phyloP scores from a whole-genome alignment of 2,329 filamentous ascomycete genomes.

The Ceratocystis alfenasii region DNA sequence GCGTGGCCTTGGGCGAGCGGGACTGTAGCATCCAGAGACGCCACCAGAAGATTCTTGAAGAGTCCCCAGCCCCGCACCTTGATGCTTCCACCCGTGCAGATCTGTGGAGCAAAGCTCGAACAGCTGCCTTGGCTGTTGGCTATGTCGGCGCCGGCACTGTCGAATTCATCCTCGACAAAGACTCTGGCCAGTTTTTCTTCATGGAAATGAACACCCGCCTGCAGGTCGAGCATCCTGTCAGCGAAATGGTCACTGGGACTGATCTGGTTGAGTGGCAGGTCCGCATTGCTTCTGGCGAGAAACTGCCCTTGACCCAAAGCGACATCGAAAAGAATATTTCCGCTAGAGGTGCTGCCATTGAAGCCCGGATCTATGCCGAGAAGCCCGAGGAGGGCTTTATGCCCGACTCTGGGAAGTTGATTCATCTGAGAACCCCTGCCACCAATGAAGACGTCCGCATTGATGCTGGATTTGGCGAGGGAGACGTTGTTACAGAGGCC shows the following conservation, averaged over 20 bases:
- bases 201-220: conserved; percentile 79
- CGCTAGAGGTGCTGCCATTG: conserved; percentile 72
- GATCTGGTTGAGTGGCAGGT: conserved; percentile 94
- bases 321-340: conserved; percentile 64
- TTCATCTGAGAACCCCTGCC: conserved; percentile 66
- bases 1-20: conserved; percentile 72
- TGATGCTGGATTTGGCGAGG: conserved; percentile 83
- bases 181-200: conserved; percentile 68
- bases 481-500: conserved; percentile 82
- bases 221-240: conserved; percentile 95
- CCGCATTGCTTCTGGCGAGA: conserved; percentile 51
- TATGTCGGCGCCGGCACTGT: conserved; percentile 86
- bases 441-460: conserved; percentile 66
- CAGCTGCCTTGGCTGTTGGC: conserved; percentile 60
- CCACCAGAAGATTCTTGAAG: conserved; percentile 85
- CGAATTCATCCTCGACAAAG: conserved; percentile 80
- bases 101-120: conserved; percentile 54
- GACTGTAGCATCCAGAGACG: conserved; percentile 80
- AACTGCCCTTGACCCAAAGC: conserved; percentile 43
- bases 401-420: conserved; percentile 78
- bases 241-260: conserved; percentile 53
- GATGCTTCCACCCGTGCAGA: conserved; percentile 46
- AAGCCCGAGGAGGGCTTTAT: conserved; percentile 86
- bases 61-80: conserved; percentile 65
- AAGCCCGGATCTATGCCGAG: conserved; percentile 93